Conservation (phyloP, 2,329 filamentous ascomycete species). For the Fusarium sp. region DNA sequence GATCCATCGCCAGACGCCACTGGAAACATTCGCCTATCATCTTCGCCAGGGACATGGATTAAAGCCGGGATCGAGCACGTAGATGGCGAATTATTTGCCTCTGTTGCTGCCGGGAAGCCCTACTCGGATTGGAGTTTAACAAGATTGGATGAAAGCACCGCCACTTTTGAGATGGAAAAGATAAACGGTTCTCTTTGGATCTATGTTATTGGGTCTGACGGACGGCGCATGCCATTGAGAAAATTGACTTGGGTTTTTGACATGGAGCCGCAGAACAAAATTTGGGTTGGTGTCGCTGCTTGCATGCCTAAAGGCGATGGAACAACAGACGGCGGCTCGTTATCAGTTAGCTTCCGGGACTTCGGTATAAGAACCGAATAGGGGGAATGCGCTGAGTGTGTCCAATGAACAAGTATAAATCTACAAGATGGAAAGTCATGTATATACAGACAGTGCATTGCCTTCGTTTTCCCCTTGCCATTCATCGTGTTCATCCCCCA, state of each 20-base stretch:
- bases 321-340: not conserved
- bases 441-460: not conserved
- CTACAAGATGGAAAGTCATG: too few species aligned
- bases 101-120: not conserved
- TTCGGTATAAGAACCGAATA: not conserved
- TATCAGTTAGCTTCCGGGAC: not conserved
- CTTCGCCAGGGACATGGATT: slow-evolving; percentile 6
- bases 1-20: not conserved
- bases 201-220: not conserved
- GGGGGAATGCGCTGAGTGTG: not conserved
- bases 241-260: slow-evolving; percentile 16
- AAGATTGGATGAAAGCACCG: not conserved
- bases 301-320: slow-evolving; percentile 11
- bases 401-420: not conserved
- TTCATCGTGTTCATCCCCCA: not conserved
- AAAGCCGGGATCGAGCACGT: slow-evolving; percentile 1
- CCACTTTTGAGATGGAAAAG: not conserved
- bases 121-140: slow-evolving; percentile 10
- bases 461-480: not conserved
- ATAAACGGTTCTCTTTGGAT: slow-evolving; percentile 6
- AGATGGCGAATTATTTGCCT: not conserved
- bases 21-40: not conserved
- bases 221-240: not conserved
- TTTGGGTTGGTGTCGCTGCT: slow-evolving; percentile 4
- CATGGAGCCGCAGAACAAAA: not conserved